Conservation (phyloP, 176 grass and related monocot species). For the Urochloa ruziziensis region DNA sequence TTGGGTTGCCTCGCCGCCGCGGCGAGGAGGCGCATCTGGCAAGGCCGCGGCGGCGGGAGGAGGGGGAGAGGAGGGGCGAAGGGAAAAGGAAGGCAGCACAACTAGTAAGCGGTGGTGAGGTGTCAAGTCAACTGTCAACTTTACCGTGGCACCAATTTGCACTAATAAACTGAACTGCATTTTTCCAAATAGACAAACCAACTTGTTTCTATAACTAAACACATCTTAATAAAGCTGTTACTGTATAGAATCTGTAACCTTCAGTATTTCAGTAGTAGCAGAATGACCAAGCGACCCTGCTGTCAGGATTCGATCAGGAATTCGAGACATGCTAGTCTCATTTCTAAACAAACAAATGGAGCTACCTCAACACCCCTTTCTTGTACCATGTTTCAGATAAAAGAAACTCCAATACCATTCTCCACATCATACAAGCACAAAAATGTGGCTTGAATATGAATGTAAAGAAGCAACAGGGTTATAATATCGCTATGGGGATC, state of each 20-base stretch:
- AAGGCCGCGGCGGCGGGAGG: neutral
- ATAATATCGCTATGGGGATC: neutral
- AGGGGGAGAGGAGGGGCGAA: neutral
- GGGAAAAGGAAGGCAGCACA: too few relatives aligned
- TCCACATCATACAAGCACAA: constrained; percentile 36
- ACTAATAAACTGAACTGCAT: too few relatives aligned
- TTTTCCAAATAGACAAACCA: neutral
- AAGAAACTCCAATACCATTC: constrained; percentile 5
- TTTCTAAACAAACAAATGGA: neutral
- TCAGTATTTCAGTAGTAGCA: neutral
- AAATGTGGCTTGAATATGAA: constrained; percentile 27
- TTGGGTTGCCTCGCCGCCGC: constrained; percentile 27
- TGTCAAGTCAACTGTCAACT: too few relatives aligned
- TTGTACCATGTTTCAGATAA: neutral
- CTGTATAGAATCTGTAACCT: neutral
- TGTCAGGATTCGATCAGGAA: neutral
- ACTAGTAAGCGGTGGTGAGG: too few relatives aligned
- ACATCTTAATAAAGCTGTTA: neutral
- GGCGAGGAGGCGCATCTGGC: constrained; percentile 41
- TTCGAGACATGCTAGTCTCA: neutral
- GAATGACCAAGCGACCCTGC: neutral
- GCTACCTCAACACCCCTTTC: neutral
- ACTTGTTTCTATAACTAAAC: neutral
- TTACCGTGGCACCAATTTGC: too few relatives aligned
- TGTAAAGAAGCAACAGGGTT: constrained; percentile 8